phyloP scores from a whole-genome alignment of 169 alveolate species.

The Besnoitia besnoiti region DNA sequence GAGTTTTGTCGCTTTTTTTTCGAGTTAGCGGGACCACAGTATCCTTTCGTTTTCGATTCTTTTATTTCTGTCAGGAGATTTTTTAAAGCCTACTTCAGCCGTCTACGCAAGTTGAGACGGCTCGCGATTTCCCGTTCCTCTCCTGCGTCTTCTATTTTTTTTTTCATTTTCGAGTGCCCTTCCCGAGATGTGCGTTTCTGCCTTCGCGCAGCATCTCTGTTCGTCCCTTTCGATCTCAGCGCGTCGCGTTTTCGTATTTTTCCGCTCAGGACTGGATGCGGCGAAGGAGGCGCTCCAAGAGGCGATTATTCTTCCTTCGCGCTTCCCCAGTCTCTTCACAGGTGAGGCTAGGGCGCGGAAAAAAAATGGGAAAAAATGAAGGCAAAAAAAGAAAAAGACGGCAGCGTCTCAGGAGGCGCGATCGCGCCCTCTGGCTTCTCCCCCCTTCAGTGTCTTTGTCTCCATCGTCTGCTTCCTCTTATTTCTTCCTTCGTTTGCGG shows the following conservation, averaged over 20 bases:
- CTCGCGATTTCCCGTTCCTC: neutral
- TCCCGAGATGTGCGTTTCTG: neutral
- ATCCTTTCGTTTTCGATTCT: neutral
- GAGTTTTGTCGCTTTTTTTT: neutral
- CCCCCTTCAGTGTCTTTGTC: neutral
- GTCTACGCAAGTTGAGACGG: no score
- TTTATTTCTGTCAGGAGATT: no score
- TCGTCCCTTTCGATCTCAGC: neutral
- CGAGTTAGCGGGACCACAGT: neutral
- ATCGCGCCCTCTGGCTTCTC: no score
- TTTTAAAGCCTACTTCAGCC: no score
- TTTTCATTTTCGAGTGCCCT: neutral
- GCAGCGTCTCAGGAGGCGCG: neutral
- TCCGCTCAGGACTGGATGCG: slow-evolving; percentile 78
- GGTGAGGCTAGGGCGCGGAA: slow-evolving; percentile 72
- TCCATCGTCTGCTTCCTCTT: neutral
- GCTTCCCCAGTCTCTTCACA: slow-evolving; percentile 90
- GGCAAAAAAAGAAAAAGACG: neutral
- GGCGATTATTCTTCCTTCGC: slow-evolving; percentile 91
- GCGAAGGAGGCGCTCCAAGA: slow-evolving; percentile 91
- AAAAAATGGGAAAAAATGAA: neutral
- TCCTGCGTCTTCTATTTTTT: neutral
- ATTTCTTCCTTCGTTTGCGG: neutral
- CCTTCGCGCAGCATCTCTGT: neutral
- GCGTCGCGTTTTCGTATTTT: neutral